Evolutionary conservation across 352 stramenopile genomes (phyloP), one percentile per base, ranked within the genome.

Genomic region (Pythium aphanidermatum): DNA sequence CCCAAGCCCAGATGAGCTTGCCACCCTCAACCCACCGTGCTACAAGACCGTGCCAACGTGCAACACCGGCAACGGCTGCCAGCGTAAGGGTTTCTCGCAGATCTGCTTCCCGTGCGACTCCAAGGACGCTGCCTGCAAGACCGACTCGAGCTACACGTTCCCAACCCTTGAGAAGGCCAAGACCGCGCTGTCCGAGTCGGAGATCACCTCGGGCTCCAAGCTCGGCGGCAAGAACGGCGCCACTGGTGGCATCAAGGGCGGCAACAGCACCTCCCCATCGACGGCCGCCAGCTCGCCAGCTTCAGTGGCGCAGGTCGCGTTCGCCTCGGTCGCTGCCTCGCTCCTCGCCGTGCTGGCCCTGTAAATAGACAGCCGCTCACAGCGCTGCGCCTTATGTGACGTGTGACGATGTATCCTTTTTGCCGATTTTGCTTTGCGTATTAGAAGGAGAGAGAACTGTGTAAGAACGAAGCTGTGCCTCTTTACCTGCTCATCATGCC

Each of bases 61-160:
- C 35, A 69, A 69, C 14, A 65, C 48, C 11, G 67, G 63, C 28
- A 68, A 55, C 20, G 76, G 75, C 39, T 91, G 79, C 58, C 74
- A 83, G 60, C 79, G 79, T 35, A 62, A 64, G 2, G 65, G 68
- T 10, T 87, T 86, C 70, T 78, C 71, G 26, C 79, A 91, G 55
- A 13, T 91, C n/a, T 91, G 79, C 51, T 80, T 57, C 12, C 42
- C 49, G 20, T 92, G 80, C 53, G 51, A 61, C 2, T 51, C 50
- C 0, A 53, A 29, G 16, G 68, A 76, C 32, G 32, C 52, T 7
- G 77, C 58, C 42, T 55, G 52, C 24, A 78, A 68, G 28, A 53
- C 57, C 10, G 73, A 71, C 53, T 50, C 60, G 12, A 62, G 28
- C n/a, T 86, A 77, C 50, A 63, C 45, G 48, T 86, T 85, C 59